A percentile compares a stretch with the other conserved stretches of the same genome.
Evolutionary conservation across 305 asterid species (phyloP).

Genomic region (Fraxinus sp.): DNA sequence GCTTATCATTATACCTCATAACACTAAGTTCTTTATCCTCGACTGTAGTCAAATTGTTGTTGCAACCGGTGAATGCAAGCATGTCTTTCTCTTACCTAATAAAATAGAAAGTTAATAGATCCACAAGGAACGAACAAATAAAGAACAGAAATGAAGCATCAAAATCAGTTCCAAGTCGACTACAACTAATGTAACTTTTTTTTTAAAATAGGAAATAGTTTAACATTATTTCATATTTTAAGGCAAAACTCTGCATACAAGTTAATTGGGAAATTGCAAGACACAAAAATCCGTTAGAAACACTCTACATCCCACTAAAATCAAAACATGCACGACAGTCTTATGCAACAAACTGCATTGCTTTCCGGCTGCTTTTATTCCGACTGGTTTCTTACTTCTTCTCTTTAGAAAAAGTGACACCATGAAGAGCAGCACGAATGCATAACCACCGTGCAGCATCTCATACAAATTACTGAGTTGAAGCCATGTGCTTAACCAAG

Average conservation of each 20-base stretch:
- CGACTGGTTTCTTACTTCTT: conserved; percentile 9
- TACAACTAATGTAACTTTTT: no score
- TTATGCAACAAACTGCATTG: not conserved
- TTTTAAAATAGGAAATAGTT: no score
- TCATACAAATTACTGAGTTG: conserved; percentile 33
- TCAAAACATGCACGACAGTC: no score
- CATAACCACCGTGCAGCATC: not conserved
- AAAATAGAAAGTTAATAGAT: not conserved
- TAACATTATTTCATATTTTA: no score
- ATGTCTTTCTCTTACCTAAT: conserved; percentile 80
- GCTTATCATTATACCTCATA: conserved; percentile 61
- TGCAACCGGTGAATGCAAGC: conserved; percentile 91
- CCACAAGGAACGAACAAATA: not conserved
- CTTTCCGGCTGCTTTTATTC: conserved; percentile 23
- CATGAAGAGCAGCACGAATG: not conserved
- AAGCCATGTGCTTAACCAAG: conserved; percentile 53
- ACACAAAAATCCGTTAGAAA: no score
- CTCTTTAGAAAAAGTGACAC: not conserved
- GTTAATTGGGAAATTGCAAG: no score
- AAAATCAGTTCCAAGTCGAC: not conserved
- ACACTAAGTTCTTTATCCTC: conserved; percentile 61
- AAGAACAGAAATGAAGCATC: not conserved
- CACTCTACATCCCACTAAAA: no score
- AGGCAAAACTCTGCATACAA: no score
- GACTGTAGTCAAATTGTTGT: conserved; percentile 50